These are phyloP conservation scores for Colletotrichum sp. DNA, from an alignment of 2,329 filamentous ascomycete species.

Conservation along the genomic window DNA sequence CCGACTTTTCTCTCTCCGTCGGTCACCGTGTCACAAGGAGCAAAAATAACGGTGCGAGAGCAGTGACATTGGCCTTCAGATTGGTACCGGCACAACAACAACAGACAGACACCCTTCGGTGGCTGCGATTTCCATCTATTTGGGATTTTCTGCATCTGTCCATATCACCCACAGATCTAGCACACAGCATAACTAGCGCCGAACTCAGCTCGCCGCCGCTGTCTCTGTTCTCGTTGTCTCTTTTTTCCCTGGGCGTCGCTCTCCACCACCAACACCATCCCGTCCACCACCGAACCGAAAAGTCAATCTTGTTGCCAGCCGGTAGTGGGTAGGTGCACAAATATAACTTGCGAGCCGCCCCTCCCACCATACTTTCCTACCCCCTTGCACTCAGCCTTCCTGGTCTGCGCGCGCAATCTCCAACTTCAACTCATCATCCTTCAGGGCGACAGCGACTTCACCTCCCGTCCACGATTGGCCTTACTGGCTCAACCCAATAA, in stretches of 20 bases:
- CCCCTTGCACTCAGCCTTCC: background rate
- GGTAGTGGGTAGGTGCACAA: background rate
- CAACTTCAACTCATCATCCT: background rate
- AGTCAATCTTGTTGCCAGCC: background rate
- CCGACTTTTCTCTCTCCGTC: background rate
- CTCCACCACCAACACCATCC: background rate
- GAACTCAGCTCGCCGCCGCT: background rate
- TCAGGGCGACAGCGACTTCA: background rate
- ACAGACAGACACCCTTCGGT: background rate
- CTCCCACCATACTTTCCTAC: background rate
- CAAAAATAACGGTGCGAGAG: background rate
- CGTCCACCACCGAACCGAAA: background rate
- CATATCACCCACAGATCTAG: background rate
- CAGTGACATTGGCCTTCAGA: background rate
- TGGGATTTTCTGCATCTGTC: background rate
- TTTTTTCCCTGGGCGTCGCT: background rate
- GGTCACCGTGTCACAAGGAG: background rate
- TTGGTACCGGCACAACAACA: background rate
- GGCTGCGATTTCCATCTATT: background rate
- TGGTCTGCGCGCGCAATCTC: background rate
- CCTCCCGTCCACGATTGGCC: background rate
- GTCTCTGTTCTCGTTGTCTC: background rate
- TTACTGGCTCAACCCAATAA: background rate
- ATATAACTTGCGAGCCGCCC: constrained; percentile 9
- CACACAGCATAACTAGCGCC: background rate